Evolutionary conservation across 2,329 filamentous ascomycete genomes (phyloP), one percentile per base, ranked within the genome.

Genomic region (Plenodomus tracheiphilus): DNA sequence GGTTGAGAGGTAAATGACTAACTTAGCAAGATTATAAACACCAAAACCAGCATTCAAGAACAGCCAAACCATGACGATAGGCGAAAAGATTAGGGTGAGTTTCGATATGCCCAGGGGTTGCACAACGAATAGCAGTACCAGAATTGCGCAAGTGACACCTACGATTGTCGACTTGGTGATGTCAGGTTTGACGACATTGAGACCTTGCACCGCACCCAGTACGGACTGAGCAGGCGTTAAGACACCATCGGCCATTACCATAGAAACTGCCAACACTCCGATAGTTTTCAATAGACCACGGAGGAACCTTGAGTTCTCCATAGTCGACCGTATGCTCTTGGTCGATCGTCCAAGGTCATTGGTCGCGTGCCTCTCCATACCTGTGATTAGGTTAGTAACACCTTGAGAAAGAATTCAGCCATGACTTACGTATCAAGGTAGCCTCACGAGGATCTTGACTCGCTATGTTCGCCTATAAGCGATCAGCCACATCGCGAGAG

Each of bases 191-290:
- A 83, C 82, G 1, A 88, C 85, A 20, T 76, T 75, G 17, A 81
- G 70, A 4, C 70, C 85, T 65, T 89, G 85, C 15, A 88, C 82
- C 2, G 86, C 85, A 20, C 86, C 86, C 5, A 89, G 77, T 1
- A 88, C 83, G 2, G 85, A 87, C 65, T 89, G 85, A 1, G 86
- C 86, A 0, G 85, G 86, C 1, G 85, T 88, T 20, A 88, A 72
- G 10, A 88, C 79, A 39, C 85, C 85, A 64, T 88, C 81, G 25
- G 80, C 77, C 71, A 88, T 84, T 53, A 88, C 84, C 78, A 88
- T 82, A 21, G 82, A 82, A 9, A 88, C 85, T 10, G 83, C 85
- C 8, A 88, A 71, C 1, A 88, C 83, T 1, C 84, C 85, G 38
- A 87, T 77, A 1, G 79, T 72, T 62, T 87, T 86, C 16, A 89